Evolutionary conservation across 306 rosid species (phyloP).

Genomic region (Ochetophila trinervis): DNA sequence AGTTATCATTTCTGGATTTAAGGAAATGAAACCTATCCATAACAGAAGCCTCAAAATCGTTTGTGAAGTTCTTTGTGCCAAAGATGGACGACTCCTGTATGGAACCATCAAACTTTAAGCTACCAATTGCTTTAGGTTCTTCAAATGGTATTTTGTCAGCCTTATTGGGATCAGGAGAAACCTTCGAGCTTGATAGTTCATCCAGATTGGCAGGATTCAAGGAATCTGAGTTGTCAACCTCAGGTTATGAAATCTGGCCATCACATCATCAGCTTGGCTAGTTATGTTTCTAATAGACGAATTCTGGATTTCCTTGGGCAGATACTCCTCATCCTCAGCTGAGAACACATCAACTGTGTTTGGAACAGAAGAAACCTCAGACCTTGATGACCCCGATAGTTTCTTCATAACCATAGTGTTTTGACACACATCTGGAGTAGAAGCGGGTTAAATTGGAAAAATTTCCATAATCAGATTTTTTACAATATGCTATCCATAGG

Average conservation of each 20-base stretch:
- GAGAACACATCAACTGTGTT: constrained; percentile 30
- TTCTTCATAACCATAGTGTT: constrained; percentile 35
- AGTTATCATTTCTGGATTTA: constrained; percentile 36
- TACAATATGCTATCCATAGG: background rate
- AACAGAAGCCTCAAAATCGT: constrained; percentile 49
- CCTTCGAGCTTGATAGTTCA: constrained; percentile 28
- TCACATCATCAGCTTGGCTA: constrained; percentile 31
- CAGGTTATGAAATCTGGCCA: constrained; percentile 41
- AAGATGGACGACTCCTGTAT: constrained; percentile 29
- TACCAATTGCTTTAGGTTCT: constrained; percentile 20
- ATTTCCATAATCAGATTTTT: background rate
- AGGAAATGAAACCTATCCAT: constrained; percentile 49
- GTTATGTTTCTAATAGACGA: constrained; percentile 22
- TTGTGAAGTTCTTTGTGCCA: constrained; percentile 16
- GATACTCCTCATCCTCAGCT: constrained; percentile 33
- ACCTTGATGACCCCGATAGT: constrained; percentile 24
- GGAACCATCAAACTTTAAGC: constrained; percentile 22
- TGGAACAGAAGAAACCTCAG: constrained; percentile 32
- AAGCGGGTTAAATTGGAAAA: constrained; percentile 21
- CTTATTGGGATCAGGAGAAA: constrained; percentile 31
- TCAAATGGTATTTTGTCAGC: constrained; percentile 25
- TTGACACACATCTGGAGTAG: constrained; percentile 32
- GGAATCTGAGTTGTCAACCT: constrained; percentile 23
- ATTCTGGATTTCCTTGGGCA: constrained; percentile 27
- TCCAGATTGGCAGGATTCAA: constrained; percentile 13